Evolutionary conservation across 768 basidiomycete species (phyloP), one percentile per base, ranked within the genome.

Genomic region (Gautieria morchelliformis): DNA sequence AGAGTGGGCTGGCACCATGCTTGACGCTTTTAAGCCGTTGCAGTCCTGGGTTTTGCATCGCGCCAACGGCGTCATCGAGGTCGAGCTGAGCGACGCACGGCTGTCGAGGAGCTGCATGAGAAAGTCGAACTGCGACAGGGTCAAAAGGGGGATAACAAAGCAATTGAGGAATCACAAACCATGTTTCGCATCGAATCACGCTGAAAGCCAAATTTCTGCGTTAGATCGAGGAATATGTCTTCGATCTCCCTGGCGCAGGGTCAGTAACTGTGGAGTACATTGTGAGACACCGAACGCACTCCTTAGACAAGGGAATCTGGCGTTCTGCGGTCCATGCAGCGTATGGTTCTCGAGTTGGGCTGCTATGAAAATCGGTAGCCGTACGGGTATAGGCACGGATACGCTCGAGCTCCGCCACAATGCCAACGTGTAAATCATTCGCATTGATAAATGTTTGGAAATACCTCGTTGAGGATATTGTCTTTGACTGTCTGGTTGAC

Each of bases 131-230:
- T 92, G 63, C 17, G 35, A 12, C 59, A 14, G 0, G 37, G 49
- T 46, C 41, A 24, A 53, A 19, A 15, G 32, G 14, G 30, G 5
- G 49, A 41, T 11, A 53, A 42, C 24, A 17, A 27, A 17, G 20
- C n/a, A 20, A 14, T 7, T 8, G 30, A 59, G 44, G 17, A 19
- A 7, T 30, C 30, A 64, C 71, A 14, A 63, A 92, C 89, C 89
- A 91, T 96, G 78, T 92, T 98, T 59, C 92, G 78, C 90, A 92
- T 93, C 15, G 87, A 89, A 69, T 94, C 93, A 58, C 85, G 78
- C 74, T 94, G 96, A 68, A 99, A 99, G 60, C 96, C 96, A 72
- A 98, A 99, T 72, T 98, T 99, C 78, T 97, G 93, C 24, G 93
- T 87, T 35, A 99, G 78, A 75, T 98, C 96, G 52, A 97, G 82